Percentiles rank a stretch among this genome's conserved stretches.
Conservation (phyloP, 1,139 yeast genomes). For the Pichia norvegensis region DNA sequence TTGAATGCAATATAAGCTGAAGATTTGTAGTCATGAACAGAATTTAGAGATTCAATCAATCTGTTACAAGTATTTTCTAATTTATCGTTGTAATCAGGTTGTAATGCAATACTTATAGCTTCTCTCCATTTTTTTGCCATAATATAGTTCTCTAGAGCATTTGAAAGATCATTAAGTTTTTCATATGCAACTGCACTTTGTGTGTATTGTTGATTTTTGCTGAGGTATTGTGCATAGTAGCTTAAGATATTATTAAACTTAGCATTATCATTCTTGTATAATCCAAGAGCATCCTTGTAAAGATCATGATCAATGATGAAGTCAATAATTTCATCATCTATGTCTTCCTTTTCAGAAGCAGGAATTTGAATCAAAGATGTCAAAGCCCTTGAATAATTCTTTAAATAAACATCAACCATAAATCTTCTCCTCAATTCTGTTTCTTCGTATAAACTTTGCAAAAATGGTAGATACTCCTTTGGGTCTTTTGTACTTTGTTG, state of each 20-base stretch:
- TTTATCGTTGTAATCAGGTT: conserved; percentile 32
- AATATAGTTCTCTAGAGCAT: conserved; percentile 65
- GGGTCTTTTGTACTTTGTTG: conserved; percentile 98
- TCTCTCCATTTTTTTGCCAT: conserved; percentile 77
- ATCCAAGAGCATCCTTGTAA: conserved; percentile 58
- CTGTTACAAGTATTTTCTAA: conserved; percentile 43
- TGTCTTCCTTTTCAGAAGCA: conserved; percentile 26
- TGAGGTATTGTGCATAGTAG: conserved; percentile 56
- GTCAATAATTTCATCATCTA: conserved; percentile 53
- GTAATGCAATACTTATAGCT: conserved; percentile 56
- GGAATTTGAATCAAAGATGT: conserved; percentile 49
- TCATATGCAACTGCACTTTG: conserved; percentile 82
- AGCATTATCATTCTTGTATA: conserved; percentile 51
- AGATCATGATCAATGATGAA: conserved; percentile 71
- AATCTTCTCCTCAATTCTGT: conserved; percentile 61
- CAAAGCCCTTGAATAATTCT: conserved; percentile 61
- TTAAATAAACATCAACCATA: conserved; percentile 72
- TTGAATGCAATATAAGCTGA: conserved; percentile 75
- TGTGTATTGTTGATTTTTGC: conserved; percentile 44
- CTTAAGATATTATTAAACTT: conserved; percentile 50
- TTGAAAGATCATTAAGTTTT: conserved; percentile 44
- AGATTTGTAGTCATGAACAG: conserved; percentile 66
- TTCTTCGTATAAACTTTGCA: conserved; percentile 70
- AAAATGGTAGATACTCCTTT: conserved; percentile 87
- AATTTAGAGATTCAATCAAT: conserved; percentile 52